Base-by-base conservation (phyloP, 192 early-diverging fungal genomes). In the Gryganskiella cystojenkinii region DNA sequence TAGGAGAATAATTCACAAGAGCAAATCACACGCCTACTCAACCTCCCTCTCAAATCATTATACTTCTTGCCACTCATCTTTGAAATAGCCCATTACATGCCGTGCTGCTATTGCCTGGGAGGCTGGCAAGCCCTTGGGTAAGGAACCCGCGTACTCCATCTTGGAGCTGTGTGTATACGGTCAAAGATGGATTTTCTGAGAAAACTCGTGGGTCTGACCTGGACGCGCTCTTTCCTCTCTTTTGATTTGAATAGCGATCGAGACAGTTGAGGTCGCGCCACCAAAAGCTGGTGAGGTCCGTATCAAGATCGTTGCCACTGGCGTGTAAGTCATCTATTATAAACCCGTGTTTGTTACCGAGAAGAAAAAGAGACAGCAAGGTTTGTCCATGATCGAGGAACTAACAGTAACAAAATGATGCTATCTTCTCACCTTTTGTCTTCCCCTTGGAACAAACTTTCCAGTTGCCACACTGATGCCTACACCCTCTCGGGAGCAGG, bases 91-190 rank as follows among this genome's bases (percentile, higher is more conserved):
- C 64, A 94, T 94, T 57, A 91, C 85, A 55, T 94, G 97, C 85
- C 91, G 91, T 74, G 97, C 97, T 56, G 97, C 97, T 20, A 82
- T 99, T 52, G 97, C 97, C 61, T 97, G 96, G 96, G 94, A 93
- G 67, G 89, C 97, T 56, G 90, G 87, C 37, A 93, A 97, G 82
- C 95, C 95, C 35, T 88, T 99, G 30, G 88, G 95, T 96, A 90
- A 78, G 92, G n/a, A n/a, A n/a, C n/a, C n/a, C n/a, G n/a, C n/a
- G n/a, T n/a, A n/a, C n/a, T n/a, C n/a, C n/a, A n/a, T n/a, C n/a
- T n/a, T n/a, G n/a, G n/a, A n/a, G n/a, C n/a, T n/a, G n/a, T n/a
- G n/a, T n/a, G n/a, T n/a, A n/a, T n/a, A n/a, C n/a, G n/a, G n/a
- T n/a, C n/a, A n/a, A n/a, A n/a, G n/a, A n/a, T n/a, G n/a, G n/a